These are phyloP conservation scores for Fraxinus pennsylvanica DNA, from an alignment of 257 asterid species.

Conservation along the genomic window DNA sequence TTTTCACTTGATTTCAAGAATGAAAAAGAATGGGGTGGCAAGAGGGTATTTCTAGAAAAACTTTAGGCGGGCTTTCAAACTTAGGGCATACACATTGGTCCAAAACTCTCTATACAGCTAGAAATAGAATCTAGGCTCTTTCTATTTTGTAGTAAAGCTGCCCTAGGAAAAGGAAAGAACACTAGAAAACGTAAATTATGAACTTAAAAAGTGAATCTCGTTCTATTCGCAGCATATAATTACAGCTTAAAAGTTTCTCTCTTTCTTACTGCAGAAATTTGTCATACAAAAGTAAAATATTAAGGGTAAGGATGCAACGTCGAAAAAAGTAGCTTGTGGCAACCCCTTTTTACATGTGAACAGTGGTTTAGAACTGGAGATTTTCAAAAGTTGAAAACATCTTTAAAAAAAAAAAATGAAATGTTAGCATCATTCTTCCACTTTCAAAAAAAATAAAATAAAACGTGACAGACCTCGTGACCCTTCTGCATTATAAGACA, in stretches of 20 bases:
- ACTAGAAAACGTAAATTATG: neutral
- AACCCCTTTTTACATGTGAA: neutral
- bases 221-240: neutral
- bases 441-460: neutral
- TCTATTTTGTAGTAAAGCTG: slow-evolving; percentile 11
- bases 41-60: slow-evolving; percentile 2
- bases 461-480: slow-evolving; percentile 25
- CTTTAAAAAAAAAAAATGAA: neutral
- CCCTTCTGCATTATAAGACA: slow-evolving; percentile 30
- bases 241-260: slow-evolving; percentile 21
- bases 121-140: slow-evolving; percentile 12
- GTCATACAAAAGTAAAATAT: slow-evolving; percentile 11
- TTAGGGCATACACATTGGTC: neutral
- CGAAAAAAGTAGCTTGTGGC: neutral
- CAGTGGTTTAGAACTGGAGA: neutral
- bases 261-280: slow-evolving; percentile 12
- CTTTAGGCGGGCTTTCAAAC: neutral
- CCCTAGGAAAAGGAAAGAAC: neutral
- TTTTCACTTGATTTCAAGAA: slow-evolving; percentile 20
- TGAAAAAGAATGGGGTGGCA: slow-evolving; percentile 1
- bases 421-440: neutral
- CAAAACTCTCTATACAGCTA: slow-evolving; percentile 4
- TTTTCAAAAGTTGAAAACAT: neutral
- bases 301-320: slow-evolving; percentile 1
- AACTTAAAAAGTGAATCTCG: slow-evolving; percentile 33